These are phyloP conservation scores for Plicaturopsis crispa DNA, from an alignment of 768 basidiomycete species.

Conservation along the genomic window DNA sequence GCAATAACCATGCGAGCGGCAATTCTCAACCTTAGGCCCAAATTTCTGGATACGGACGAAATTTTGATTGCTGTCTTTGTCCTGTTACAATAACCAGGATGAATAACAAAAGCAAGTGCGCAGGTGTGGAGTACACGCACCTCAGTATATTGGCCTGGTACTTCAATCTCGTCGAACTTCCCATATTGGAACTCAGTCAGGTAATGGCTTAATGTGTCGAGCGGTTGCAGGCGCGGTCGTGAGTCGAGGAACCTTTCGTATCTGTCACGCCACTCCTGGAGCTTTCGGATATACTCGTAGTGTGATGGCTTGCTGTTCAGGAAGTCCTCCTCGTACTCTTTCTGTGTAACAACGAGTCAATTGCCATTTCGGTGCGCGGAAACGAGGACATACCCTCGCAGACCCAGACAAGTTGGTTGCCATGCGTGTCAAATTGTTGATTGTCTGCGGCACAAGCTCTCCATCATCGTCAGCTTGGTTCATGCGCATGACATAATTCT, in stretches of 20 bases:
- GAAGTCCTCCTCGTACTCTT: slow-evolving; percentile 90
- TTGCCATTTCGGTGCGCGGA: no score
- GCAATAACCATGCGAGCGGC: slow-evolving; percentile 76
- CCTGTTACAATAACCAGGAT: slow-evolving; percentile 36
- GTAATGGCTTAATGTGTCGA: slow-evolving; percentile 87
- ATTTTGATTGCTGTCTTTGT: slow-evolving; percentile 89
- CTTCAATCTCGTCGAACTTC: slow-evolving; percentile 95
- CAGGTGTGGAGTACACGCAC: slow-evolving; percentile 30
- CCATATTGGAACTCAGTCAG: slow-evolving; percentile 96
- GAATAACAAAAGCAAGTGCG: not conserved
- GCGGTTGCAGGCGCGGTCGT: slow-evolving; percentile 73
- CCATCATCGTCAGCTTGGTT: slow-evolving; percentile 64
- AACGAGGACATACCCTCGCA: slow-evolving; percentile 50
- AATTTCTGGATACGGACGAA: slow-evolving; percentile 91
- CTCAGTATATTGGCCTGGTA: slow-evolving; percentile 98
- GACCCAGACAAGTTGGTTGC: slow-evolving; percentile 47
- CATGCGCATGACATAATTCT: slow-evolving; percentile 70
- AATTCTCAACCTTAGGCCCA: slow-evolving; percentile 84
- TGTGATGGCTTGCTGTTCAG: slow-evolving; percentile 69
- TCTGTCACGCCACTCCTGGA: slow-evolving; percentile 90
- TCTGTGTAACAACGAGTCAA: no score
- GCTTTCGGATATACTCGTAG: slow-evolving; percentile 79
- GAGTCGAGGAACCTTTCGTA: slow-evolving; percentile 82
- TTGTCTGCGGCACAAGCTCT: slow-evolving; percentile 44
- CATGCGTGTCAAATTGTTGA: slow-evolving; percentile 52